Conservation (phyloP, 164 flowering plant genomes). For the Liriodendron chinense region DNA sequence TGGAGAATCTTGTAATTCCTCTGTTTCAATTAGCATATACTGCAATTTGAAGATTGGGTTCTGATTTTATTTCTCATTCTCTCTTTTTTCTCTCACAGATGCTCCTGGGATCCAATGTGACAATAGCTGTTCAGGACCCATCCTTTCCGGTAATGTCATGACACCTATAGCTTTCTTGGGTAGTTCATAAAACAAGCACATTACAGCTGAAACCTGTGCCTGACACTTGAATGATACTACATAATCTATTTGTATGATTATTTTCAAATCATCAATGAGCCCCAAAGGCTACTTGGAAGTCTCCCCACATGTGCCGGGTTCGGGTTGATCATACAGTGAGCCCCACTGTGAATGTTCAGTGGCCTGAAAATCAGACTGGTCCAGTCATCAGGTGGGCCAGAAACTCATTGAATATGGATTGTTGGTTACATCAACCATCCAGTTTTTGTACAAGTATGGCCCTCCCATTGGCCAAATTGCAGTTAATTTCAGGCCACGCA, state of each 20-base stretch:
- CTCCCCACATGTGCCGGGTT: neutral
- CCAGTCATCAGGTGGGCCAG: too few relatives aligned
- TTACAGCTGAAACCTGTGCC: neutral
- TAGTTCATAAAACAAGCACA: neutral
- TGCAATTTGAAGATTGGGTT: neutral
- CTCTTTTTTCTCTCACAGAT: conserved; percentile 35
- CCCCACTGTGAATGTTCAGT: too few relatives aligned
- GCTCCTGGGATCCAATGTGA: conserved; percentile 69
- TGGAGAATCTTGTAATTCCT: too few relatives aligned
- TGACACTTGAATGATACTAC: neutral
- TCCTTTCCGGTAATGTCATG: conserved; percentile 61
- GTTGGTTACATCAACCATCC: too few relatives aligned
- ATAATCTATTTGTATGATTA: neutral
- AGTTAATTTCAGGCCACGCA: too few relatives aligned
- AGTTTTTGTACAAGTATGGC: too few relatives aligned
- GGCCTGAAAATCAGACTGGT: too few relatives aligned
- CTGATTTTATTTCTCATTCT: neutral
- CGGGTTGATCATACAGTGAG: too few relatives aligned
- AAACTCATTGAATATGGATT: too few relatives aligned
- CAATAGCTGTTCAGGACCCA: conserved; percentile 89
- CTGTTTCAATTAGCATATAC: too few relatives aligned
- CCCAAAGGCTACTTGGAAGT: neutral
- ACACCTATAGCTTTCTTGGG: neutral
- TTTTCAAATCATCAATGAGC: neutral
- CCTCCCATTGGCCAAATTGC: too few relatives aligned